Evolutionary conservation across 768 basidiomycete species (phyloP), one percentile per base, ranked within the genome.

Genomic region (Kwoniella botswanensis): DNA sequence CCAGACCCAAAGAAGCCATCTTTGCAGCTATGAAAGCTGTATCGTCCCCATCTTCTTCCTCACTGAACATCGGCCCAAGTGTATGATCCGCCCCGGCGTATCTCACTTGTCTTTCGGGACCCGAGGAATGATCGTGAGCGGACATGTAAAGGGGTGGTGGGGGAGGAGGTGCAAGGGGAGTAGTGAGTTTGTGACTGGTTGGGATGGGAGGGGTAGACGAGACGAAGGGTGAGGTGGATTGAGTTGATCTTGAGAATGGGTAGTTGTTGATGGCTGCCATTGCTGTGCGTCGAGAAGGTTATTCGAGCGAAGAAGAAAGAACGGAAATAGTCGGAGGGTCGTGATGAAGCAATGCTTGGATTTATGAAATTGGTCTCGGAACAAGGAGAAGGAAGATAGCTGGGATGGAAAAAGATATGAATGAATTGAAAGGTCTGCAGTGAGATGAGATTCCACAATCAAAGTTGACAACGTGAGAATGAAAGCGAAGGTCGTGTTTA

Each of bases 31-130:
- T 77, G 54, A 73, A 79, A 53, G 69, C 75, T 13, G 76, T 68
- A 63, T 79, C 78, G 61, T 79, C 78, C 4, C 76, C 78, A 61
- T 79, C 78, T 64, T 77, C 78, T 26, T 79, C 78, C 18, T 76
- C 76, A 50, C 74, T 75, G 63, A 79, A 79, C 1, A 67, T 73
- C 3, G 78, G 78, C 24, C 78, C 78, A 5, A 79, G 70, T 11
- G 78, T 79, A 59, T 76, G 74, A 54, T 70, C 68, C 43, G 68
- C 68, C 9, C 68, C 68, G 26, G 68, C 68, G 29, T 70, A 70
- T 42, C 68, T 57, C n/a, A 65, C 60, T 29, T 70, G 68, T 64
- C 68, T 29, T 18, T 70, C 68, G 22, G 63, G 59, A 5, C 68
- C 68, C 3, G 56, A 56, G 56, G n/a, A 35, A 46, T 70, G 68